Conservation (phyloP, 768 basidiomycete species). For the Russula earlei region DNA sequence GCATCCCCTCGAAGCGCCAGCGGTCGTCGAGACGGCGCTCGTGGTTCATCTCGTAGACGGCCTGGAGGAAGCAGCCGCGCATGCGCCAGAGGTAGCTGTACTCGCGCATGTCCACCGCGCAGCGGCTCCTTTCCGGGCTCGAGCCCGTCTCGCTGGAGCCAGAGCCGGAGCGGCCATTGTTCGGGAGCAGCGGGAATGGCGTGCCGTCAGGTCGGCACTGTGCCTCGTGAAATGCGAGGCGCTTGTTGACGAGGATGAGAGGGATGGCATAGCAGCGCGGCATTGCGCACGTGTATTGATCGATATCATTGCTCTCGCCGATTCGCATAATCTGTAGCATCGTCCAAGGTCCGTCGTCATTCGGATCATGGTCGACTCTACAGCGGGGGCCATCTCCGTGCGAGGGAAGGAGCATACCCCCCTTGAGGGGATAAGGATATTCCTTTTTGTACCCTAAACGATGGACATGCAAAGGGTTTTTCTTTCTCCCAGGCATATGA, state of each 20-base stretch:
- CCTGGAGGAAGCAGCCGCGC: slow-evolving; percentile 5
- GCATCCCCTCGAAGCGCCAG: neutral
- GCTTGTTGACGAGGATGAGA: slow-evolving; percentile 13
- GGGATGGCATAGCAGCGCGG: slow-evolving; percentile 14
- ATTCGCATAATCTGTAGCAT: neutral
- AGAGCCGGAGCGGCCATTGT: too few relatives aligned
- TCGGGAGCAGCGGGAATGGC: neutral
- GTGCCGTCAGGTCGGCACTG: slow-evolving; percentile 4
- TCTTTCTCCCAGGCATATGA: neutral
- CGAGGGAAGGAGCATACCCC: neutral
- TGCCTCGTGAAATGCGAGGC: slow-evolving; percentile 10
- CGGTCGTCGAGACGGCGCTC: neutral
- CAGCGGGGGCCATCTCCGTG: slow-evolving; percentile 7
- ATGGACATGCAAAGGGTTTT: neutral
- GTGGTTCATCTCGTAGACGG: slow-evolving; percentile 11
- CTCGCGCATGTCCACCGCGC: neutral
- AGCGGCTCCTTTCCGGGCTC: too few relatives aligned
- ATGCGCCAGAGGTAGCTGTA: slow-evolving; percentile 11
- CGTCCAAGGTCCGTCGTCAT: slow-evolving; percentile 7
- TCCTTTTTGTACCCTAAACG: neutral
- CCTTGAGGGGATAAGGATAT: neutral
- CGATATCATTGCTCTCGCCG: neutral
- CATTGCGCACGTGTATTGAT: slow-evolving; percentile 1
- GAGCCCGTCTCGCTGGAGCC: too few relatives aligned
- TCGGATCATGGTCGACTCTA: neutral